These are phyloP conservation scores for Penicillium sp. DNA, from an alignment of 2,329 filamentous ascomycete species.

Conservation along the genomic window DNA sequence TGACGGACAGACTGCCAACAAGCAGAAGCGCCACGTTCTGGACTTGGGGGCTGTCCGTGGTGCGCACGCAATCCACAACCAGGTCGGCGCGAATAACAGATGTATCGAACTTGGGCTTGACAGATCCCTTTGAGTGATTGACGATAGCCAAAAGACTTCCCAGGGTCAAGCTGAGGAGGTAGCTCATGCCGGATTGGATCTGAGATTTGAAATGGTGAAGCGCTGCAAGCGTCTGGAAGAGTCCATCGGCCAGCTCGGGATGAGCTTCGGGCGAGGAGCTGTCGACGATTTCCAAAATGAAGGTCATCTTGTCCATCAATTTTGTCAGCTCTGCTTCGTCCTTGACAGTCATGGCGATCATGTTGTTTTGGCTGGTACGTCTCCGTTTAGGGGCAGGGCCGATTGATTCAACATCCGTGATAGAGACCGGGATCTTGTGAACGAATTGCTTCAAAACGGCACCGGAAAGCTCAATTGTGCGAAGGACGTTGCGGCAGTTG, in stretches of 20 bases:
- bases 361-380: conserved; percentile 72
- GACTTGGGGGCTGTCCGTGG: conserved; percentile 86
- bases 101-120: conserved; percentile 64
- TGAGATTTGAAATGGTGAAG: conserved; percentile 81
- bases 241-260: conserved; percentile 69
- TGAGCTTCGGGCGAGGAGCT: conserved; percentile 74
- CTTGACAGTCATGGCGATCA: conserved; percentile 61
- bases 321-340: conserved; percentile 66
- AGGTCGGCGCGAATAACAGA: conserved; percentile 83
- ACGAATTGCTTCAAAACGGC: conserved; percentile 72
- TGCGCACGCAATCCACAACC: conserved; percentile 90
- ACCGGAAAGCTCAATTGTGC: conserved; percentile 71
- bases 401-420: conserved; percentile 67
- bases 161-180: conserved; percentile 82
- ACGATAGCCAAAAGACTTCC: conserved; percentile 82
- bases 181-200: conserved; percentile 82
- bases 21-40: conserved; percentile 89
- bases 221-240: conserved; percentile 85
- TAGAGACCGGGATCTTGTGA: conserved; percentile 70
- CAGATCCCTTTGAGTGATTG: conserved; percentile 63
- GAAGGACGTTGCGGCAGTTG: conserved; percentile 65
- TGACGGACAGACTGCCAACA: conserved; percentile 81
- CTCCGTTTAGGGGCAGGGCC: conserved; percentile 76
- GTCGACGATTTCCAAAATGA: conserved; percentile 87
- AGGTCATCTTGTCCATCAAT: conserved; percentile 74